phyloP scores from a whole-genome alignment of 208 protist species.

The Naegleria gruberi region DNA sequence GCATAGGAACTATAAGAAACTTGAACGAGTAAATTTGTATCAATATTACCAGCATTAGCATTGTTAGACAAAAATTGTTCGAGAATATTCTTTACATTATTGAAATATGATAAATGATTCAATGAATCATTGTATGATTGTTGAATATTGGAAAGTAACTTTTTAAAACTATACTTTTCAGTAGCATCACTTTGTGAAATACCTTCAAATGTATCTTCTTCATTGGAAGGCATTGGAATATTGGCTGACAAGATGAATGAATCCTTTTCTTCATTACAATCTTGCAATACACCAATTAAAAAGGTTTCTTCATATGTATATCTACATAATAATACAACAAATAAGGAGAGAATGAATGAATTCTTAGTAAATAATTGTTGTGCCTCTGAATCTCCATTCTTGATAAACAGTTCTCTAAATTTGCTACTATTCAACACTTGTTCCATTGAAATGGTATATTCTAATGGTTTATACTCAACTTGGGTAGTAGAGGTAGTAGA shows the following conservation, averaged over 20 bases:
- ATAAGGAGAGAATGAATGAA: background rate
- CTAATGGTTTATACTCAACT: background rate
- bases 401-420: background rate
- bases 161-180: background rate
- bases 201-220: background rate
- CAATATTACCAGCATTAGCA: background rate
- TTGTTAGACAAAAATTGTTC: background rate
- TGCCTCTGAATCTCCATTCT: background rate
- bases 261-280: background rate
- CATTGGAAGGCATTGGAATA: background rate
- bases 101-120: background rate
- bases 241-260: background rate
- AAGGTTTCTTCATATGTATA: constrained; percentile 11
- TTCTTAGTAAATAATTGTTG: background rate
- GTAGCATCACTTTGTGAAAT: background rate
- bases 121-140: background rate
- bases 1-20: background rate
- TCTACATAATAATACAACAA: background rate
- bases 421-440: background rate
- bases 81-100: background rate
- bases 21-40: background rate
- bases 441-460: background rate
- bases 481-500: background rate
- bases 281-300: background rate
- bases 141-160: background rate